phyloP scores from a whole-genome alignment of 2,329 filamentous ascomycete species.

The Emmonsia crescens region DNA sequence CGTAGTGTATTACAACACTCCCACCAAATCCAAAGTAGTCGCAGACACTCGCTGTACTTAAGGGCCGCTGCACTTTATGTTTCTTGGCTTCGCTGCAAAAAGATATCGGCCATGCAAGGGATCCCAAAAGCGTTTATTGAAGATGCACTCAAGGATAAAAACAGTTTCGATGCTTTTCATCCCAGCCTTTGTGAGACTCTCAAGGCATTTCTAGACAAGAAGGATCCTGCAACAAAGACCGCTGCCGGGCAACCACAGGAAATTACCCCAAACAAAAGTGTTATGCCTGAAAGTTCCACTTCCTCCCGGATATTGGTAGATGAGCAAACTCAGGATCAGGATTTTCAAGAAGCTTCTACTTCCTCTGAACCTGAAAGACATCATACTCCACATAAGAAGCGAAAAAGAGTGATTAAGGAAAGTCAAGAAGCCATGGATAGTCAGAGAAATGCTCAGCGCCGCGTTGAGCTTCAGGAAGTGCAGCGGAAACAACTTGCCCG shows the following conservation, averaged over 20 bases:
- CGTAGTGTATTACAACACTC: not conserved
- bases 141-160: conserved; percentile 17
- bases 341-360: conserved; percentile 8
- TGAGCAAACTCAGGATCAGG: conserved; percentile 7
- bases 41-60: conserved; percentile 8
- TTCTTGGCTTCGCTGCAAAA: conserved; percentile 21
- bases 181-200: conserved; percentile 20
- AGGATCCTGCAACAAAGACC: conserved; percentile 6
- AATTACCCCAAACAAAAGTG: not conserved
- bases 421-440: conserved; percentile 41
- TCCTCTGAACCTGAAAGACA: conserved; percentile 17
- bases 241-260: conserved; percentile 3
- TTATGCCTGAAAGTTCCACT: not conserved
- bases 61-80: conserved; percentile 22
- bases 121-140: conserved; percentile 15
- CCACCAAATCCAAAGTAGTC: not conserved
- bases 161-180: conserved; percentile 22
- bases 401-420: conserved; percentile 40
- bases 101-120: conserved; percentile 12
- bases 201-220: conserved; percentile 9
- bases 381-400: conserved; percentile 36
- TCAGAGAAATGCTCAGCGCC: conserved; percentile 46
- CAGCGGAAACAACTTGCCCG: conserved; percentile 32
- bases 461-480: conserved; percentile 44
- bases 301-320: not conserved